Percentiles rank a stretch among this genome's conserved stretches.
Evolutionary conservation across 78 protist genomes (phyloP).

Genomic region (Salpingoeca rosetta): DNA sequence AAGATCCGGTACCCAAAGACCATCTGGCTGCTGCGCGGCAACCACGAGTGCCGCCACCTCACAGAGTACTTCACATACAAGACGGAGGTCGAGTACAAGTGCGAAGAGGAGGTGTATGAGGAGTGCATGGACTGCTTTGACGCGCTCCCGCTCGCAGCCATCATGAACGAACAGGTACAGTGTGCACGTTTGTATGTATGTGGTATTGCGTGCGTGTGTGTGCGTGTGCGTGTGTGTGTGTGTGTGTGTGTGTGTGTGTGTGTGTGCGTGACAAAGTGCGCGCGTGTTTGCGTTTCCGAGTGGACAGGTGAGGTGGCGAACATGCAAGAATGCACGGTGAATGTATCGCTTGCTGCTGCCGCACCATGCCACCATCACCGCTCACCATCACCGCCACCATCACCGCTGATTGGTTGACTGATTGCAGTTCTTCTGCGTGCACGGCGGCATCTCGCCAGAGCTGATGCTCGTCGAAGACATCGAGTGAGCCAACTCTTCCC

Average conservation of each 20-base stretch:
- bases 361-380: too few species aligned
- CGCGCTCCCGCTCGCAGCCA: constrained; percentile 88
- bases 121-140: constrained; percentile 73
- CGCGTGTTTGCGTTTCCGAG: too few species aligned
- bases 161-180: constrained; percentile 72
- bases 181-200: too few species aligned
- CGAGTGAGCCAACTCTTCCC: neutral
- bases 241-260: too few species aligned
- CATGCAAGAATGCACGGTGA: too few species aligned
- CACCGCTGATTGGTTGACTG: too few species aligned
- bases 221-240: too few species aligned
- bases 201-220: too few species aligned
- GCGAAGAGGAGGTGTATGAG: constrained; percentile 73
- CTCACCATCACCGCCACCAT: too few species aligned
- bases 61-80: constrained; percentile 93
- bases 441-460: constrained; percentile 96
- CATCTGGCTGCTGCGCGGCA: constrained; percentile 84
- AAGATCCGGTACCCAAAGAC: constrained; percentile 75
- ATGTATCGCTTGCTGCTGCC: too few species aligned
- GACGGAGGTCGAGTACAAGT: constrained; percentile 79
- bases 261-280: too few species aligned
- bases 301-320: too few species aligned
- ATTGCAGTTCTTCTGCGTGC: constrained; percentile 90
- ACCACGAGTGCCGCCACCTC: constrained; percentile 94
- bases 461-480: constrained; percentile 48